phyloP scores from a whole-genome alignment of 768 basidiomycete species.

The Hericium erinaceus region DNA sequence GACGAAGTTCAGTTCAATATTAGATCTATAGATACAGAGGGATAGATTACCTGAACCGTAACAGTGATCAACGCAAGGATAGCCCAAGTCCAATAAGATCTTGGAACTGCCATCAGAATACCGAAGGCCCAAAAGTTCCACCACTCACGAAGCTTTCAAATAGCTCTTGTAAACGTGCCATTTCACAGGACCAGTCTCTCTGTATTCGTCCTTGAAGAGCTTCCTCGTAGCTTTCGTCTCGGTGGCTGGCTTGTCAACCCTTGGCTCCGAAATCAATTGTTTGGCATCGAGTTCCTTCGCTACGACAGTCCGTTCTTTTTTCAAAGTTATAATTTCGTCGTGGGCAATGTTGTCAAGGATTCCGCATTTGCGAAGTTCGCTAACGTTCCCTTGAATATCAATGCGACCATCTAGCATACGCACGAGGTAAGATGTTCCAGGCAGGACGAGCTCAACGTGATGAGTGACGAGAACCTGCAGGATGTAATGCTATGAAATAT shows the following conservation, averaged over 20 bases:
- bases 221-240: slow-evolving; percentile 55
- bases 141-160: slow-evolving; percentile 57
- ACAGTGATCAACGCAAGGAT: slow-evolving; percentile 42
- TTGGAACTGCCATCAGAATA: neutral
- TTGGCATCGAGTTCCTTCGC: slow-evolving; percentile 16
- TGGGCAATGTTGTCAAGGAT: slow-evolving; percentile 52
- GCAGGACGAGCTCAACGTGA: slow-evolving; percentile 75
- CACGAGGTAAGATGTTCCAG: slow-evolving; percentile 62
- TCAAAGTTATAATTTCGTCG: slow-evolving; percentile 36
- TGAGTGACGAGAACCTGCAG: slow-evolving; percentile 68
- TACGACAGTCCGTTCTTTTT: slow-evolving; percentile 27
- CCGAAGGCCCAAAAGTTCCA: neutral
- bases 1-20: neutral
- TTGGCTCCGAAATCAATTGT: slow-evolving; percentile 19
- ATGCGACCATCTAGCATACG: slow-evolving; percentile 78
- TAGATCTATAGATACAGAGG: neutral
- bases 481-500: neutral
- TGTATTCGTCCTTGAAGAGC: slow-evolving; percentile 72
- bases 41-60: slow-evolving; percentile 23
- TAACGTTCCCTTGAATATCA: slow-evolving; percentile 61
- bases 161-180: slow-evolving; percentile 61
- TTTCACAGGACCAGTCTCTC: slow-evolving; percentile 75
- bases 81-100: slow-evolving; percentile 54
- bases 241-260: slow-evolving; percentile 21
- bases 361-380: slow-evolving; percentile 52